These are phyloP conservation scores for Hordeum vulgare DNA, from an alignment of 176 grass and related monocot species.

Conservation along the genomic window DNA sequence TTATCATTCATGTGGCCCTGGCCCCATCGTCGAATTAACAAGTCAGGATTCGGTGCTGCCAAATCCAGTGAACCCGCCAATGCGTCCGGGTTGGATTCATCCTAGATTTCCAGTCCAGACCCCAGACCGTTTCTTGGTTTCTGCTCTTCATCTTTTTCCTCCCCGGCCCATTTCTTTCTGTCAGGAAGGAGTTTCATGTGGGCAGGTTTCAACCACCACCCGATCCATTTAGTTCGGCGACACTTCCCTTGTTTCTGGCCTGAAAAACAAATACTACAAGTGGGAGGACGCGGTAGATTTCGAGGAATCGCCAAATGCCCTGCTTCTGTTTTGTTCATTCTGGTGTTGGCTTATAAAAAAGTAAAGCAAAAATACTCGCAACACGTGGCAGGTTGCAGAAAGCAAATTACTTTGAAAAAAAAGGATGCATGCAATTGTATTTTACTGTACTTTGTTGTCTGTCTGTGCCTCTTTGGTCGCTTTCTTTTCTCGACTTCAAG, in stretches of 20 bases:
- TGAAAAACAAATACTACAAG: neutral
- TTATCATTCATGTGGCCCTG: neutral
- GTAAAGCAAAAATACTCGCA: neutral
- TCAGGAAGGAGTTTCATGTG: neutral
- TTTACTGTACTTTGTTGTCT: conserved; percentile 15
- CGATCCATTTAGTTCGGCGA: neutral
- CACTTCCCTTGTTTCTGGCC: too few species aligned
- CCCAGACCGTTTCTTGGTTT: neutral
- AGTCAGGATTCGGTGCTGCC: neutral
- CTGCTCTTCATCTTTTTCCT: neutral
- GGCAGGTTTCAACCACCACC: neutral
- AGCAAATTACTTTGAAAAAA: conserved; percentile 15
- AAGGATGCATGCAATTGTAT: neutral
- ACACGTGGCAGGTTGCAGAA: neutral
- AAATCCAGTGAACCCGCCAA: neutral
- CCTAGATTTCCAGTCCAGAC: neutral
- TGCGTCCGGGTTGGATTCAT: neutral
- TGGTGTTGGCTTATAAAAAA: neutral
- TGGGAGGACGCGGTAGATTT: neutral
- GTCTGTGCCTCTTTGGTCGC: neutral
- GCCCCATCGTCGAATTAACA: neutral
- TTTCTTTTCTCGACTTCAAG: neutral
- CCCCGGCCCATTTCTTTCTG: neutral
- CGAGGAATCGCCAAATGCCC: neutral
- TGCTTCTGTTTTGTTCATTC: neutral